These are phyloP conservation scores for Clonostachys rhizophaga DNA, from an alignment of 2,329 filamentous ascomycete species.

Conservation along the genomic window DNA sequence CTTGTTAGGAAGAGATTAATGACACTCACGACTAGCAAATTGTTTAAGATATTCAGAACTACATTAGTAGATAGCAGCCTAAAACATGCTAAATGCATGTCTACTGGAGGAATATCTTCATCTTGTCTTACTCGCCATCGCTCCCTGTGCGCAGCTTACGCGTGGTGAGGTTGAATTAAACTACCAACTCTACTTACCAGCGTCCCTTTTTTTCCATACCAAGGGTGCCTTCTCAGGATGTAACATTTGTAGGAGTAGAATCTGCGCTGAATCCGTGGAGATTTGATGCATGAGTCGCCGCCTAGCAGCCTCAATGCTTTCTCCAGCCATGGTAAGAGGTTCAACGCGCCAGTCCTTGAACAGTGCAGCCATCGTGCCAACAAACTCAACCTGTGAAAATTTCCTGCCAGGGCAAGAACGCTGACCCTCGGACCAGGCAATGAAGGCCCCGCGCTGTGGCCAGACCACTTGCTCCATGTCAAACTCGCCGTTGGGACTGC, in stretches of 20 bases:
- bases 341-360: slow-evolving; percentile 14
- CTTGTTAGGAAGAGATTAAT: no score
- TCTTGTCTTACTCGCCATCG: no score
- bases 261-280: slow-evolving; percentile 9
- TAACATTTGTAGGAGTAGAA: slow-evolving; percentile 15
- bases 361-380: slow-evolving; percentile 16
- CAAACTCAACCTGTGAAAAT: slow-evolving; percentile 25
- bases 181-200: no score
- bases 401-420: slow-evolving; percentile 20
- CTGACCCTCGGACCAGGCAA: slow-evolving; percentile 20
- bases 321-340: slow-evolving; percentile 7
- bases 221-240: slow-evolving; percentile 14
- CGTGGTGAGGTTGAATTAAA: no score
- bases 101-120: no score
- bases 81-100: no score
- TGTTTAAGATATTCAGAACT: no score
- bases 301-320: slow-evolving; percentile 8
- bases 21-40: no score
- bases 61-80: no score
- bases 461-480: neutral
- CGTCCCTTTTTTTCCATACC: slow-evolving; percentile 8
- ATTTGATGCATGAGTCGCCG: slow-evolving; percentile 12
- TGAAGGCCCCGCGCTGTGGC: slow-evolving; percentile 2
- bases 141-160: no score
- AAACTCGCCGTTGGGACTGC: neutral